Evolutionary conservation across 2,329 filamentous ascomycete species (phyloP).

Genomic region (Colletotrichum cuscutae): DNA sequence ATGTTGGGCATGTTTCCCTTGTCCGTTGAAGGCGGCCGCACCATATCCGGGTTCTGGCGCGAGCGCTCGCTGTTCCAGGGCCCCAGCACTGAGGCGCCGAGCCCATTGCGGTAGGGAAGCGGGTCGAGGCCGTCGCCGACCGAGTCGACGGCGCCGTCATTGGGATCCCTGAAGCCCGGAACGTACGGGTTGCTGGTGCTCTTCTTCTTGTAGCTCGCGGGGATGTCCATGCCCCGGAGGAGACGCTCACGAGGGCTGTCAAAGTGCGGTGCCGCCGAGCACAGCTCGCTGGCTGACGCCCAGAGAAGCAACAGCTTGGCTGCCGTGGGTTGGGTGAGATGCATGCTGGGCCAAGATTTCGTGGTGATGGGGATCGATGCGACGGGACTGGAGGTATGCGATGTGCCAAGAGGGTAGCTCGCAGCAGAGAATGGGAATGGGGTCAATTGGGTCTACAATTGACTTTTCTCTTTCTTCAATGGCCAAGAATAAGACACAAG

Average conservation of each 20-base stretch:
- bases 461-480: background rate
- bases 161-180: constrained; percentile 68
- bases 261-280: constrained; percentile 38
- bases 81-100: constrained; percentile 74
- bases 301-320: constrained; percentile 28
- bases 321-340: constrained; percentile 31
- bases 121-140: constrained; percentile 71
- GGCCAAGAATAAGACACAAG: background rate
- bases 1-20: constrained; percentile 77
- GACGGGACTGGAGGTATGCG: background rate
- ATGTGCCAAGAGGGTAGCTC: constrained; percentile 8
- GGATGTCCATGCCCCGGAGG: constrained; percentile 59
- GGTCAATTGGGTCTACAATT: background rate
- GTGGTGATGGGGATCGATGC: background rate
- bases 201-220: constrained; percentile 51
- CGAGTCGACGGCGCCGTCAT: constrained; percentile 71
- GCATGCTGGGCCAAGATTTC: constrained; percentile 20
- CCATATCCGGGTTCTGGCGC: constrained; percentile 75
- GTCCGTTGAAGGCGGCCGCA: constrained; percentile 79
- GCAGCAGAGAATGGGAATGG: background rate
- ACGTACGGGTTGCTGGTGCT: constrained; percentile 63
- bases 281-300: constrained; percentile 27
- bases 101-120: constrained; percentile 71
- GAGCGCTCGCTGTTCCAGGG: constrained; percentile 76
- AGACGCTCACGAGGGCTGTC: constrained; percentile 67